phyloP scores from a whole-genome alignment of 495 filamentous ascomycete species.

The Glutinoglossum americanum region DNA sequence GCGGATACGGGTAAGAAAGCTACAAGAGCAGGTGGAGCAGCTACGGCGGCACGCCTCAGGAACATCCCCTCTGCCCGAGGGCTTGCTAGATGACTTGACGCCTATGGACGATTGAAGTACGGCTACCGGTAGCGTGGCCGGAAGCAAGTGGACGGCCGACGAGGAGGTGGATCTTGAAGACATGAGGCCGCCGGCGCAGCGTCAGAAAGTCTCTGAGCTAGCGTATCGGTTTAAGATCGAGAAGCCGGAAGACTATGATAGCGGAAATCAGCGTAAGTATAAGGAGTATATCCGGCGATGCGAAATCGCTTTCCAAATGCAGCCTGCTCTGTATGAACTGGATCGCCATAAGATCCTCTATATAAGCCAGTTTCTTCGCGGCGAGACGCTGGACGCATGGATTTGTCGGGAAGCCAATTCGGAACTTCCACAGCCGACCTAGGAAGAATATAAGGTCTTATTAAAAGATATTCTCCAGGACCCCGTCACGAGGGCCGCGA shows the following conservation, averaged over 20 bases:
- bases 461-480: neutral
- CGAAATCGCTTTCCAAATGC: neutral
- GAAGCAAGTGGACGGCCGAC: no score
- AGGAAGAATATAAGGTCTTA: neutral
- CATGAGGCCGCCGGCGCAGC: no score
- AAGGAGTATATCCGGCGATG: neutral
- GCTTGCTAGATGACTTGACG: no score
- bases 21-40: no score
- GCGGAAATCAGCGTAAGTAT: neutral
- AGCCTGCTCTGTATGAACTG: neutral
- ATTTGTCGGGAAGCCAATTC: neutral
- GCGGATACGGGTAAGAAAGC: no score
- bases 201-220: no score
- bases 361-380: neutral
- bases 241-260: neutral
- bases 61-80: no score
- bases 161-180: no score
- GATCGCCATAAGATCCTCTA: neutral
- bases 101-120: no score
- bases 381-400: neutral
- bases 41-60: no score
- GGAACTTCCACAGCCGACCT: neutral
- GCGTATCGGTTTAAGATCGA: neutral
- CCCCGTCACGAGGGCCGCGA: neutral
- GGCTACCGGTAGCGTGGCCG: no score